Percentiles rank a stretch among this genome's conserved stretches.
These are phyloP conservation scores for Monosporozyma servazzii DNA, from an alignment of 805 yeast genomes.

Conservation along the genomic window DNA sequence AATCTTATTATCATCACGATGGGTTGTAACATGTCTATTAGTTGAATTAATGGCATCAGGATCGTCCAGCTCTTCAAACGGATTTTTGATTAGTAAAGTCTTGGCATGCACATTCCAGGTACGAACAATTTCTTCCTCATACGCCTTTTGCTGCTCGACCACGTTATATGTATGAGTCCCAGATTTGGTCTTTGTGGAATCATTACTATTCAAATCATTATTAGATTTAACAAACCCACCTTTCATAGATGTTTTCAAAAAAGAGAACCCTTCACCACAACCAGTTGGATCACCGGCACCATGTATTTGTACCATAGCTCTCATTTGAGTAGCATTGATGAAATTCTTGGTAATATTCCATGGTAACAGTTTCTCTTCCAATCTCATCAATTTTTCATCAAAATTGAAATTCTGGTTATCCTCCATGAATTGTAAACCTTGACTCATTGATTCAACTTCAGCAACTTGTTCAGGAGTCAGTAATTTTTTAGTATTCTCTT, in stretches of 20 bases:
- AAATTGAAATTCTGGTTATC: slow-evolving; percentile 57
- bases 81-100: slow-evolving; percentile 39
- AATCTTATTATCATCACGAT: slow-evolving; percentile 32
- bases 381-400: slow-evolving; percentile 43
- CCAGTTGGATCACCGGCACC: slow-evolving; percentile 96
- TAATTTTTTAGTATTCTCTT: slow-evolving; percentile 70
- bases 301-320: slow-evolving; percentile 89
- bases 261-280: slow-evolving; percentile 80
- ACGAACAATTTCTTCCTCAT: slow-evolving; percentile 79
- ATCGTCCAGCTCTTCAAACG: slow-evolving; percentile 29
- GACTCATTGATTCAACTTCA: slow-evolving; percentile 83
- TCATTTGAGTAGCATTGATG: slow-evolving; percentile 88
- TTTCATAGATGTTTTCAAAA: slow-evolving; percentile 86
- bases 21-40: slow-evolving; percentile 20
- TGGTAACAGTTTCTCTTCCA: slow-evolving; percentile 81
- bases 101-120: slow-evolving; percentile 84
- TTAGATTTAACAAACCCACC: slow-evolving; percentile 62
- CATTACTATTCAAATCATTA: slow-evolving; percentile 14
- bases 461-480: slow-evolving; percentile 87
- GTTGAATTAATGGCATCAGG: slow-evolving; percentile 32
- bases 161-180: slow-evolving; percentile 68
- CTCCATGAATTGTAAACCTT: slow-evolving; percentile 80
- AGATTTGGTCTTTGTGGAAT: slow-evolving; percentile 7
- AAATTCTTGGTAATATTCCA: slow-evolving; percentile 94
- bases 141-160: slow-evolving; percentile 79